Percentiles rank a stretch among this genome's conserved stretches.
These are phyloP conservation scores for Starmerella sirachaensis DNA, from an alignment of 805 yeast genomes.

Conservation along the genomic window DNA sequence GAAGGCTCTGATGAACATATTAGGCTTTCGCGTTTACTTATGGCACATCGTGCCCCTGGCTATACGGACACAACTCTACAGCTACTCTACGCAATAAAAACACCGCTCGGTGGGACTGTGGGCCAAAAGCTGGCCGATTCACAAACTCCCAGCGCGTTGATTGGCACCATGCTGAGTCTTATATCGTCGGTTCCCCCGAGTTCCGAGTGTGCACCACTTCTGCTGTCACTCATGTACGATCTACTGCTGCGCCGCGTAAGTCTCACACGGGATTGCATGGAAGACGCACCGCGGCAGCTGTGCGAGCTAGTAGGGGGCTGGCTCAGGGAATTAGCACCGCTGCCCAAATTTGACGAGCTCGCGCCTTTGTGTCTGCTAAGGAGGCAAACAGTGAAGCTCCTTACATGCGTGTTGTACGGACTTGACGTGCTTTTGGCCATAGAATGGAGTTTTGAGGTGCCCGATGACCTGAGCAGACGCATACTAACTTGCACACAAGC, in stretches of 20 bases:
- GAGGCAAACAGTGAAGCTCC: background rate
- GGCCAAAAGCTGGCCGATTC: conserved; percentile 9
- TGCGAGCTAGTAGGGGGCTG: conserved; percentile 2
- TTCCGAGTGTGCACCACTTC: conserved; percentile 4
- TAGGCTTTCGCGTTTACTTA: no score
- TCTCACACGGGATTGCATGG: background rate
- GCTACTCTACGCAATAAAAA: conserved; percentile 6
- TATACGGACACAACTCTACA: conserved; percentile 5
- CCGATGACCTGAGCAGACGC: conserved; percentile 11
- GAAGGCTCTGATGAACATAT: no score
- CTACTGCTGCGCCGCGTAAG: background rate
- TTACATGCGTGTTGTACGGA: conserved; percentile 11
- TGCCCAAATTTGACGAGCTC: conserved; percentile 9
- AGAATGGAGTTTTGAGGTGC: conserved; percentile 6
- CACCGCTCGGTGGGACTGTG: conserved; percentile 3
- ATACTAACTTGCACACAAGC: conserved; percentile 6
- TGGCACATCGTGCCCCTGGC: conserved; percentile 14
- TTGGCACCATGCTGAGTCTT: conserved; percentile 1
- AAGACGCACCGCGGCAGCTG: background rate
- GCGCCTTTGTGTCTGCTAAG: conserved; percentile 2
- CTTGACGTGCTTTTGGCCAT: conserved; percentile 12
- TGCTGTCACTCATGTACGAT: conserved; percentile 15
- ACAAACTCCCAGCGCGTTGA: conserved; percentile 3
- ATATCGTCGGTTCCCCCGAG: background rate
- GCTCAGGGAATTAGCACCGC: conserved; percentile 6